Conservation (phyloP, 2,329 filamentous ascomycete species). For the Microsporum ferrugineum region DNA sequence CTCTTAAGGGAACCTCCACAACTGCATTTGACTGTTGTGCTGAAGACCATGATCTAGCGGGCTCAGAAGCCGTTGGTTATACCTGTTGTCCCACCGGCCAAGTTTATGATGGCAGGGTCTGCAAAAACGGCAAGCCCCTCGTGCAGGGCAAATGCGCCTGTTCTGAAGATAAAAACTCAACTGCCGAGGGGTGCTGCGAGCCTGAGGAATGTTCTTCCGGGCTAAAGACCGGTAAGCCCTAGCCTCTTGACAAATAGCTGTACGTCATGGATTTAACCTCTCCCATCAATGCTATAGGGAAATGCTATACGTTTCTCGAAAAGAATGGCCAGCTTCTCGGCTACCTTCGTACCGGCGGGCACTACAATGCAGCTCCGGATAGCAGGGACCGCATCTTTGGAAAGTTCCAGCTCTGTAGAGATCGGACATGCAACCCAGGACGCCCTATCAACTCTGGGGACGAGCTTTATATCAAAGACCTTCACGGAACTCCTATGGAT, state of each 20-base stretch:
- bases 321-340: constrained; percentile 3
- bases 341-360: neutral
- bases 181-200: constrained; percentile 1
- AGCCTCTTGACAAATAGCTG: neutral
- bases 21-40: constrained; percentile 4
- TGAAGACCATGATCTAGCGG: constrained; percentile 3
- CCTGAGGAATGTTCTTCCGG: constrained; percentile 4
- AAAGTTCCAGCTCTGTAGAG: constrained; percentile 3
- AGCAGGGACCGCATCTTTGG: constrained; percentile 3
- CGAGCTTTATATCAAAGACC: constrained; percentile 5
- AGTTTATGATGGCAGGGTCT: neutral
- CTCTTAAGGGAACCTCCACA: neutral
- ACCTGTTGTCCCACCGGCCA: constrained; percentile 2
- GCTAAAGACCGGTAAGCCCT: neutral
- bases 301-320: neutral
- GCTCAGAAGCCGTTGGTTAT: neutral
- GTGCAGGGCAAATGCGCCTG: neutral
- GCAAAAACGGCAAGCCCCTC: neutral
- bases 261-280: neutral
- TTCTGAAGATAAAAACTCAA: neutral
- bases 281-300: neutral
- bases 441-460: constrained; percentile 1
- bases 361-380: constrained; percentile 1
- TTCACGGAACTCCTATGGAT: constrained; percentile 3
- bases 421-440: neutral